Evolutionary conservation across 1,284 basidiomycete species (phyloP).

Genomic region (Cryptococcus sp.): DNA sequence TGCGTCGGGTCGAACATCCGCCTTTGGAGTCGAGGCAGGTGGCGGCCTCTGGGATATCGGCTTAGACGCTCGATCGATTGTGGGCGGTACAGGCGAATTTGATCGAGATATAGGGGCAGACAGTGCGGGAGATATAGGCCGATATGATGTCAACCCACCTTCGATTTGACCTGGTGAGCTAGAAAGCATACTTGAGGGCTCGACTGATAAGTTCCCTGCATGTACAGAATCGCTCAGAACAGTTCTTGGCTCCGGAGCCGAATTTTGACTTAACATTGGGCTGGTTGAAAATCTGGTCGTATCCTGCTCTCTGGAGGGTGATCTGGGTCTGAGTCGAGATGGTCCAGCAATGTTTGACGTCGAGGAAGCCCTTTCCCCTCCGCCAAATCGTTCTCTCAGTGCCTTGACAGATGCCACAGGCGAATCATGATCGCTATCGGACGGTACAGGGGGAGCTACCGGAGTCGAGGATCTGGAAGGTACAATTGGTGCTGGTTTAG

Average conservation of each 20-base stretch:
- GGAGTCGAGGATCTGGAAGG: background rate
- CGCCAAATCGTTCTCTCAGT: constrained; percentile 19
- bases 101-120: constrained; percentile 9
- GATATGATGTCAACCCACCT: background rate
- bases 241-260: background rate
- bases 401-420: constrained; percentile 17
- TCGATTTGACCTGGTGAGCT: background rate
- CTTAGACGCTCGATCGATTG: constrained; percentile 16
- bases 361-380: background rate
- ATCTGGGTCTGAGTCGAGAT: background rate
- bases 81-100: constrained; percentile 13
- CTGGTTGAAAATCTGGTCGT: background rate
- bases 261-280: background rate
- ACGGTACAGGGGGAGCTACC: background rate
- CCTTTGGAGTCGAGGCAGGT: background rate
- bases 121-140: constrained; percentile 2
- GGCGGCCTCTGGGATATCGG: constrained; percentile 2
- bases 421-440: background rate
- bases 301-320: background rate
- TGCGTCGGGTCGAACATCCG: background rate
- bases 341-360: constrained; percentile 1
- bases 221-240: background rate
- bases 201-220: background rate
- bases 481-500: background rate
- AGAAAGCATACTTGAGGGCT: background rate